Percentiles rank a stretch among this genome's conserved stretches.
phyloP scores from a whole-genome alignment of 768 basidiomycete species.

The Exsudoporus frostii region DNA sequence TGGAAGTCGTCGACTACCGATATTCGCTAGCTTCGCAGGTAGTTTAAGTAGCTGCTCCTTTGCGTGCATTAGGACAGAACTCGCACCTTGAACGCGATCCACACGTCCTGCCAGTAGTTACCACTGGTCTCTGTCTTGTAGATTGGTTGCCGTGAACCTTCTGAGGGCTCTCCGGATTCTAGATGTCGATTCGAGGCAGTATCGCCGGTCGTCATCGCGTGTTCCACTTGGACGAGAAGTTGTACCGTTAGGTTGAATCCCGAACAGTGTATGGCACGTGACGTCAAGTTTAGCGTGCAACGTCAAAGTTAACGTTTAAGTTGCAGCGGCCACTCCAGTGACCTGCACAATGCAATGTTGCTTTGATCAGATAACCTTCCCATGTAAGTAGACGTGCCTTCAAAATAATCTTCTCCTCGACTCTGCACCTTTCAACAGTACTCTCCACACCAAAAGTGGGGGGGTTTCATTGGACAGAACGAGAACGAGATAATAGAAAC shows the following conservation, averaged over 20 bases:
- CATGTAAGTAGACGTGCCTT: background rate
- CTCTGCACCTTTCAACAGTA: background rate
- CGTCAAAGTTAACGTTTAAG: no score
- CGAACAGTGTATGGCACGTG: background rate
- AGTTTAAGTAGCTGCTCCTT: slow-evolving; percentile 8
- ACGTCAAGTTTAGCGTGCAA: background rate
- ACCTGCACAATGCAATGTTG: no score
- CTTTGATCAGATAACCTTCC: no score
- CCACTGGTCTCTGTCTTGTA: slow-evolving; percentile 33
- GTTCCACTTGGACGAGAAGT: background rate
- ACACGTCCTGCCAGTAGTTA: slow-evolving; percentile 30
- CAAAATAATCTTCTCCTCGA: background rate
- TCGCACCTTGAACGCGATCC: slow-evolving; percentile 32
- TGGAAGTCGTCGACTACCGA: slow-evolving; percentile 50
- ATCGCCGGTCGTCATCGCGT: slow-evolving; percentile 10
- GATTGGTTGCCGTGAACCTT: slow-evolving; percentile 19
- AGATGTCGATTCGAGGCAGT: background rate
- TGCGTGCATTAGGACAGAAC: background rate
- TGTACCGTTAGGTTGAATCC: background rate
- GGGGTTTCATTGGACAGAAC: background rate
- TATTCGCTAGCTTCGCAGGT: slow-evolving; percentile 43
- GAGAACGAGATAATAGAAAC: background rate
- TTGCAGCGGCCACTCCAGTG: no score
- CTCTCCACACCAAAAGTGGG: background rate
- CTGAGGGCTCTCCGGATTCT: slow-evolving; percentile 4